phyloP scores from a whole-genome alignment of 257 asterid species.

The Ocimum tenuiflorum region DNA sequence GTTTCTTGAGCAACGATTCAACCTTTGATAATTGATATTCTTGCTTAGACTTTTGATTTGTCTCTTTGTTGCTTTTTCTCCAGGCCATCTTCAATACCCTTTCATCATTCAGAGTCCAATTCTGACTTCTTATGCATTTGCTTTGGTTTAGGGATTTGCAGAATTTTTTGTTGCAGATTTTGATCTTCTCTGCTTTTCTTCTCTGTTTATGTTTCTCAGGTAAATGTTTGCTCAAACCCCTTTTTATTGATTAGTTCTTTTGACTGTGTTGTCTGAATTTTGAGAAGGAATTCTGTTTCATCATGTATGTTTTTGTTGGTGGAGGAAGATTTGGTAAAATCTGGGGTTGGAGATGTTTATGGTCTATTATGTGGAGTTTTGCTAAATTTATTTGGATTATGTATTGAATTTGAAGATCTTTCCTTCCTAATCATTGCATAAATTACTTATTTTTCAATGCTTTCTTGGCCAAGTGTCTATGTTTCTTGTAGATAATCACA shows the following conservation, averaged over 20 bases:
- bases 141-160: slow-evolving; percentile 22
- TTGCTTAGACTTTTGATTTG: slow-evolving; percentile 17
- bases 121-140: too few species aligned
- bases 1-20: not conserved
- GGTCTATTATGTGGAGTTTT: not conserved
- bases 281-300: not conserved
- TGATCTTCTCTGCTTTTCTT: slow-evolving; percentile 18
- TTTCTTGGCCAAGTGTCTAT: not conserved
- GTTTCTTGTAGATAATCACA: not conserved
- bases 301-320: not conserved
- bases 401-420: not conserved
- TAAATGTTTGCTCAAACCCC: not conserved
- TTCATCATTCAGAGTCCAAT: too few species aligned
- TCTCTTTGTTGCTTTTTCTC: slow-evolving; percentile 24
- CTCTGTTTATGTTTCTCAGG: slow-evolving; percentile 7
- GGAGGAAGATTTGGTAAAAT: not conserved
- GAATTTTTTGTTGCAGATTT: slow-evolving; percentile 26
- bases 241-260: not conserved
- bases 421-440: not conserved
- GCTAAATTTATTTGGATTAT: not conserved
- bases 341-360: not conserved
- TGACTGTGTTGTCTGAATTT: not conserved
- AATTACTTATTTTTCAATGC: not conserved
- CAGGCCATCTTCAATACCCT: too few species aligned
- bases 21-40: not conserved